A percentile compares a stretch with the other conserved stretches of the same genome.
Evolutionary conservation across 1,284 basidiomycete genomes (phyloP).

Genomic region (Anthracocystis walkeri): DNA sequence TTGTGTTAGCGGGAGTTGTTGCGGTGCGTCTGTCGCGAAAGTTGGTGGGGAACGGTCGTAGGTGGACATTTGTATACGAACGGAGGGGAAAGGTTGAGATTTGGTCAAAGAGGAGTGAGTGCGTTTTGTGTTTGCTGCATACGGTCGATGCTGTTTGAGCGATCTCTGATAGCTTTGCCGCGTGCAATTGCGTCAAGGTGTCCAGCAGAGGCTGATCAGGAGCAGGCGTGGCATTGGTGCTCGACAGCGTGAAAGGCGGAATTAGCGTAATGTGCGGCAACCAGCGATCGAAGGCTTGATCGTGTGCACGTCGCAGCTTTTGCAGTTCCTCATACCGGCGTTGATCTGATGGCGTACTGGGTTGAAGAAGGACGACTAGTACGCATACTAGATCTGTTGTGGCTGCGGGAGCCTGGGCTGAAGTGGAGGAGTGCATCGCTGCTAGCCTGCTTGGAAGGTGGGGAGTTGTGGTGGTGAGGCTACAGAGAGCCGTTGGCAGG

Average conservation of each 20-base stretch:
- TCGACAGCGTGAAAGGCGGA: slow-evolving; percentile 21
- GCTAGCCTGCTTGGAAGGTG: background rate
- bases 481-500: background rate
- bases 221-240: no score
- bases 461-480: background rate
- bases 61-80: slow-evolving; percentile 24
- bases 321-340: slow-evolving; percentile 18
- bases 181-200: background rate
- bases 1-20: no score
- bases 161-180: slow-evolving; percentile 9
- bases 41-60: slow-evolving; percentile 31
- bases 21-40: slow-evolving; percentile 11
- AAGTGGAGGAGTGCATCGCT: background rate
- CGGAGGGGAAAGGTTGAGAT: slow-evolving; percentile 22
- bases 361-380: slow-evolving; percentile 16
- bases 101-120: slow-evolving; percentile 26
- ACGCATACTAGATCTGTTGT: slow-evolving; percentile 13
- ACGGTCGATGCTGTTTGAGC: background rate
- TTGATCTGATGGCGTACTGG: slow-evolving; percentile 4
- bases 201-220: background rate
- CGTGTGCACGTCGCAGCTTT: slow-evolving; percentile 13
- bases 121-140: background rate
- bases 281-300: slow-evolving; percentile 26
- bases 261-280: slow-evolving; percentile 37
- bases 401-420: background rate